Percentiles rank a stretch among this genome's conserved stretches.
Evolutionary conservation across 2,329 filamentous ascomycete species (phyloP).

Genomic region (Phyllosticta citriasiana): DNA sequence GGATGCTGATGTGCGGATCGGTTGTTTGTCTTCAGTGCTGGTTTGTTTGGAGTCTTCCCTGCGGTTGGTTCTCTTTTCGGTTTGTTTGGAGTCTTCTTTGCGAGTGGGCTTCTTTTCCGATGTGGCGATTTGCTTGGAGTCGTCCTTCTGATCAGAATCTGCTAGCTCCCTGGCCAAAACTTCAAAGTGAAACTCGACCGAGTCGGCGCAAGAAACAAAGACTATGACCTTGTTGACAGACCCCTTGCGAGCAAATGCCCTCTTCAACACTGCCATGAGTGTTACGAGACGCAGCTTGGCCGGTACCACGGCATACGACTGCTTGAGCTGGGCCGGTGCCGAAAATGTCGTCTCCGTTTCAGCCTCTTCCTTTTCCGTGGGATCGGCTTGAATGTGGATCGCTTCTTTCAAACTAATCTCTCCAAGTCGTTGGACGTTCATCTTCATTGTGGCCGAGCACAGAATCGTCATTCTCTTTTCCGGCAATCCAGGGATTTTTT

Average conservation of each 20-base stretch:
- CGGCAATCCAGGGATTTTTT: constrained; percentile 56
- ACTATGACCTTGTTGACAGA: constrained; percentile 95
- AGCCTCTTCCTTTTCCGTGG: constrained; percentile 41
- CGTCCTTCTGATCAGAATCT: background rate
- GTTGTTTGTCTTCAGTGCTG: constrained; percentile 22
- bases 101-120: too few species aligned
- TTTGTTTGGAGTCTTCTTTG: constrained; percentile 2
- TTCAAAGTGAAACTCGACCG: constrained; percentile 93
- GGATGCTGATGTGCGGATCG: constrained; percentile 56
- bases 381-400: constrained; percentile 67
- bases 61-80: background rate
- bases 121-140: background rate
- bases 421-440: constrained; percentile 87
- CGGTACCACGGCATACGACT: constrained; percentile 78
- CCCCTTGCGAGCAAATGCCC: constrained; percentile 77
- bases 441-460: constrained; percentile 96
- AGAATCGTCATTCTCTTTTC: constrained; percentile 74
- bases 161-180: constrained; percentile 45
- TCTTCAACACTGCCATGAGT: constrained; percentile 71
- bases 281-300: constrained; percentile 87
- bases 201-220: constrained; percentile 94
- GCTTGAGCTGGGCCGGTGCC: constrained; percentile 87
- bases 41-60: constrained; percentile 8
- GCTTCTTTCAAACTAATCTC: constrained; percentile 94
- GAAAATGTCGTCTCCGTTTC: constrained; percentile 51